phyloP scores from a whole-genome alignment of 164 flowering plant genomes.

The Hamamelis virginiana region DNA sequence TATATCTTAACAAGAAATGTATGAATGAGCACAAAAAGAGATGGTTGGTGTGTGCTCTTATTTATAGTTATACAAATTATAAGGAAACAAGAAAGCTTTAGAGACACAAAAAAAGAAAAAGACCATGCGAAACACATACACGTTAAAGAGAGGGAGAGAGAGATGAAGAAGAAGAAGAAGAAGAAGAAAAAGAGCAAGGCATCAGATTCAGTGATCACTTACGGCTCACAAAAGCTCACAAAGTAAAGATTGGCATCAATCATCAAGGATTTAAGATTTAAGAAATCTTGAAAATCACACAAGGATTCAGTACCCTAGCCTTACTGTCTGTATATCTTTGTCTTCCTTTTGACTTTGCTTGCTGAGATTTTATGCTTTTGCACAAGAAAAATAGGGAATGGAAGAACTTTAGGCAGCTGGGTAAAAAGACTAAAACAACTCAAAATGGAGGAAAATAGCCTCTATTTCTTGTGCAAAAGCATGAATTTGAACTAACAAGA shows the following conservation, averaged over 20 bases:
- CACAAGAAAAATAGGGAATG: too few species aligned
- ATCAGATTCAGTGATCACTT: constrained; percentile 32
- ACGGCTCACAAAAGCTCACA: constrained; percentile 12
- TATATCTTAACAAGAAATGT: background rate
- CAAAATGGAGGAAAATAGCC: too few species aligned
- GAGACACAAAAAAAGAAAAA: background rate
- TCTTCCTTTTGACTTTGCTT: constrained; percentile 28
- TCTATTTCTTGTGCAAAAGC: too few species aligned
- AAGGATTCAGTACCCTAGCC: too few species aligned
- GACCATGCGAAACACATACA: background rate
- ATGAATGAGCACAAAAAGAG: background rate
- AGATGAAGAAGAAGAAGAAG: too few species aligned
- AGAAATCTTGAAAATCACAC: too few species aligned
- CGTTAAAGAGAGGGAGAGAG: background rate
- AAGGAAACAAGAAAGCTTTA: too few species aligned
- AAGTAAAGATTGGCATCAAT: constrained; percentile 15
- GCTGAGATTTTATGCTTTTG: constrained; percentile 9
- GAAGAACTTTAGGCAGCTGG: too few species aligned
- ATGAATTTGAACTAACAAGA: too few species aligned
- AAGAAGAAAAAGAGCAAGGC: constrained; percentile 12
- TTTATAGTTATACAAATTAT: constrained; percentile 14
- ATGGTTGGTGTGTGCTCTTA: constrained; percentile 6
- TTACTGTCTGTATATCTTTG: too few species aligned
- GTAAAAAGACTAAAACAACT: too few species aligned
- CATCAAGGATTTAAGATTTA: too few species aligned